Percentiles rank a stretch among this genome's conserved stretches.
Evolutionary conservation across 2,329 filamentous ascomycete species (phyloP).

Genomic region (Graphium sp.): DNA sequence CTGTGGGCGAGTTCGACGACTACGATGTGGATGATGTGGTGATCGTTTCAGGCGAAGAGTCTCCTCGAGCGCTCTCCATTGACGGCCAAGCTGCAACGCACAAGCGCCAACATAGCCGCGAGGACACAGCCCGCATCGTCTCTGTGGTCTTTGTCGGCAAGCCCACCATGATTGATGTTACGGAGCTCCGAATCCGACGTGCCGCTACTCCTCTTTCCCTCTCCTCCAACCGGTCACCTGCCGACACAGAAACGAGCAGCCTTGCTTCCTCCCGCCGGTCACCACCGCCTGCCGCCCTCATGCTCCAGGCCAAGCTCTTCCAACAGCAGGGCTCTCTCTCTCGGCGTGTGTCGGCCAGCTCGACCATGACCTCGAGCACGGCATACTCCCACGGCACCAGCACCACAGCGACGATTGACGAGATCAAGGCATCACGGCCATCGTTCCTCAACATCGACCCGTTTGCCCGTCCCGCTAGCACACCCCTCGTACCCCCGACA

Average conservation of each 20-base stretch:
- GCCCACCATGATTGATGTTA: slow-evolving; percentile 38
- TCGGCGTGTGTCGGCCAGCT: slow-evolving; percentile 23
- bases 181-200: slow-evolving; percentile 10
- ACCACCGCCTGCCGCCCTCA: slow-evolving; percentile 12
- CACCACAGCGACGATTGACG: background rate
- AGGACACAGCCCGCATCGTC: slow-evolving; percentile 40
- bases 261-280: slow-evolving; percentile 13
- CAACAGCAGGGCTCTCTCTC: slow-evolving; percentile 10
- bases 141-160: slow-evolving; percentile 43
- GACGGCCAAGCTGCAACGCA: slow-evolving; percentile 3
- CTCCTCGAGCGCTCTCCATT: slow-evolving; percentile 9
- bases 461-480: slow-evolving; percentile 18
- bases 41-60: no score
- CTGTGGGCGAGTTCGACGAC: slow-evolving; percentile 17
- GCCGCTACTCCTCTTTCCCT: slow-evolving; percentile 17
- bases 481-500: no score
- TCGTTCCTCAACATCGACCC: slow-evolving; percentile 38
- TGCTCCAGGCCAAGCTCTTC: slow-evolving; percentile 12
- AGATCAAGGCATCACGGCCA: slow-evolving; percentile 14
- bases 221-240: slow-evolving; percentile 1
- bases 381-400: slow-evolving; percentile 14
- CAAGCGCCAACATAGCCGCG: slow-evolving; percentile 18
- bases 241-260: no score
- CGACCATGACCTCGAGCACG: slow-evolving; percentile 23
- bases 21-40: no score